These are phyloP conservation scores for Phytopythium sindhum DNA, from an alignment of 352 stramenopile species.

Conservation along the genomic window DNA sequence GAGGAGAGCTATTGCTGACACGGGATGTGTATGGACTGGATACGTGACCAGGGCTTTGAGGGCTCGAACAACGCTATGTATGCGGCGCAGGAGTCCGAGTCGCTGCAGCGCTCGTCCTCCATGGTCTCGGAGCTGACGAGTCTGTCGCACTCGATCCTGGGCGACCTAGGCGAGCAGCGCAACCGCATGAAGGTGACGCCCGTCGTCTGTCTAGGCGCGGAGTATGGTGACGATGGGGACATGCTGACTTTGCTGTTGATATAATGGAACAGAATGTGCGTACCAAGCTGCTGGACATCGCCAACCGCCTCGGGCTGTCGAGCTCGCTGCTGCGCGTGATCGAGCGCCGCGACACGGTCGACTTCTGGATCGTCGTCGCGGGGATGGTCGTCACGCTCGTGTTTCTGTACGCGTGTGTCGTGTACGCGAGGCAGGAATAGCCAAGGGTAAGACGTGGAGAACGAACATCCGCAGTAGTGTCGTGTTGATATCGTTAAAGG, in stretches of 20 bases:
- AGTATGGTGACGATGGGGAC: neutral
- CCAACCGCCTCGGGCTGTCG: conserved; percentile 79
- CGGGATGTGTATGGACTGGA: neutral
- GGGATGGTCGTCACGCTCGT: conserved; percentile 82
- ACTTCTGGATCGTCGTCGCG: conserved; percentile 82
- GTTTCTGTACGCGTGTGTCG: conserved; percentile 76
- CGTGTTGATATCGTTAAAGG: neutral
- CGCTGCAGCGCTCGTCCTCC: conserved; percentile 66
- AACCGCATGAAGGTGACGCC: conserved; percentile 56
- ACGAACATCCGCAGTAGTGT: neutral
- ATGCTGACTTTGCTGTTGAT: conserved; percentile 5
- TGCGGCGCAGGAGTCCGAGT: conserved; percentile 74
- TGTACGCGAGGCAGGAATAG: conserved; percentile 36
- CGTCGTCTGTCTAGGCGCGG: neutral
- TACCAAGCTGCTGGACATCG: conserved; percentile 78
- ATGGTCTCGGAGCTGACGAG: conserved; percentile 82
- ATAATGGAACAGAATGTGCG: conserved; percentile 46
- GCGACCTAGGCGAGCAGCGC: conserved; percentile 66
- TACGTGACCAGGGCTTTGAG: conserved; percentile 44
- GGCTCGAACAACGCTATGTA: conserved; percentile 70
- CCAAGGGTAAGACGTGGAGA: neutral
- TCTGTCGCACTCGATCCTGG: conserved; percentile 68
- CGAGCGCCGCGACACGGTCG: conserved; percentile 73
- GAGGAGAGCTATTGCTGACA: neutral
- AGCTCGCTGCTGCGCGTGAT: conserved; percentile 82